These are phyloP conservation scores for Rubia peregrina DNA, from an alignment of 305 asterid species.

Conservation along the genomic window DNA sequence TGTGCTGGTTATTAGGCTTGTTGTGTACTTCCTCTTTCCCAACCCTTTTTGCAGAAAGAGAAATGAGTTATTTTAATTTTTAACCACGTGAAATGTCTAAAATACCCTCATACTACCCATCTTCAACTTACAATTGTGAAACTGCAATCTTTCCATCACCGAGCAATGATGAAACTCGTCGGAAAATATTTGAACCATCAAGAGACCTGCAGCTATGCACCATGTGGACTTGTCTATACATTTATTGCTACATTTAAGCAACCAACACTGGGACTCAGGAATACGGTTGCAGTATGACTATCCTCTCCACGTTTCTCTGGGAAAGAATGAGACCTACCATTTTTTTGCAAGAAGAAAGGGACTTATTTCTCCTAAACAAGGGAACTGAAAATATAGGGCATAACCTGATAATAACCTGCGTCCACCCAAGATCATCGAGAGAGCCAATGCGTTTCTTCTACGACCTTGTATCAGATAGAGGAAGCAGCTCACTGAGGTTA, in stretches of 20 bases:
- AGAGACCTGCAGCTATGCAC: constrained; percentile 51
- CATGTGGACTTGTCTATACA: constrained; percentile 54
- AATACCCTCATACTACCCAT: no score
- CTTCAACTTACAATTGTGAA: no score
- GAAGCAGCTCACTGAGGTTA: constrained; percentile 76
- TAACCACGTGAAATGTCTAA: no score
- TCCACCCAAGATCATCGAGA: not conserved
- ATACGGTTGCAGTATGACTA: constrained; percentile 70
- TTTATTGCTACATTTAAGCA: constrained; percentile 67
- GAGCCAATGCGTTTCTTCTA: constrained; percentile 19
- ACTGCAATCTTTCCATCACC: no score
- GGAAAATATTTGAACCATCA: constrained; percentile 30
- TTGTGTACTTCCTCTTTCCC: no score
- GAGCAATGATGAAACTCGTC: no score
- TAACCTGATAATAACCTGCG: not conserved
- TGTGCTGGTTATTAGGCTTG: no score
- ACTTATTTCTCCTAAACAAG: constrained; percentile 70
- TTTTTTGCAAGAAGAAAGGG: constrained; percentile 76
- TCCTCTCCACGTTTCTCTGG: constrained; percentile 56
- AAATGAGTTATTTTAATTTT: no score
- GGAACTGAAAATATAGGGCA: constrained; percentile 9
- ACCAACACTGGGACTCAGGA: constrained; percentile 79
- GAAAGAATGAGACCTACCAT: constrained; percentile 65
- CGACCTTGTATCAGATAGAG: constrained; percentile 68
- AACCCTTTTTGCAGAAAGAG: no score